A percentile compares a stretch with the other conserved stretches of the same genome.
These are phyloP conservation scores for Ustilago crameri DNA, from an alignment of 1,284 basidiomycete species.

Conservation along the genomic window DNA sequence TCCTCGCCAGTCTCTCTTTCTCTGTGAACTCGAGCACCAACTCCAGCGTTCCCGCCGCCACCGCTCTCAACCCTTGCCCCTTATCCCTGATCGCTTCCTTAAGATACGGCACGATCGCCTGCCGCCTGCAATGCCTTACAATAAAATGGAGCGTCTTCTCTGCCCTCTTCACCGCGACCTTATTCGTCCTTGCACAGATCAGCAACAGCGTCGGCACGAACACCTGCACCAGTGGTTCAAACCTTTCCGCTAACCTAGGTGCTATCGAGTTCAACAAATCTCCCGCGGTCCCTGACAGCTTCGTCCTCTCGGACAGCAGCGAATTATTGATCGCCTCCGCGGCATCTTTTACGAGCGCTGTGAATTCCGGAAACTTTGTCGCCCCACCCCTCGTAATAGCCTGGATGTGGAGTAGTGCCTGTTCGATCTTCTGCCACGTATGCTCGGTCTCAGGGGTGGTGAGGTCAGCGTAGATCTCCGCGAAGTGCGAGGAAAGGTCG, in stretches of 20 bases:
- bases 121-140: constrained; percentile 69
- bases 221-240: constrained; percentile 69
- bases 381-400: constrained; percentile 59
- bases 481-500: constrained; percentile 25
- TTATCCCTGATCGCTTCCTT: constrained; percentile 69
- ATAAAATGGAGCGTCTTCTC: constrained; percentile 70
- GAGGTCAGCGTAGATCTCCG: constrained; percentile 28
- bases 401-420: constrained; percentile 51
- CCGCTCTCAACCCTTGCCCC: constrained; percentile 47
- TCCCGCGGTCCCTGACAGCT: constrained; percentile 70
- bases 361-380: constrained; percentile 49
- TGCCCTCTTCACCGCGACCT: constrained; percentile 70
- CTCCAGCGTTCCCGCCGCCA: constrained; percentile 37
- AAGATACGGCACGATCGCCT: constrained; percentile 67
- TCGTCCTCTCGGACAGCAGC: constrained; percentile 71
- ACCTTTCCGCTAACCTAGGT: constrained; percentile 68
- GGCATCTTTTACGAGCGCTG: constrained; percentile 42
- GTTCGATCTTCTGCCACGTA: constrained; percentile 60
- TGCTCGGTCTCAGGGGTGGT: constrained; percentile 56
- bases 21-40: constrained; percentile 65
- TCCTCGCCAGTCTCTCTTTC: constrained; percentile 58
- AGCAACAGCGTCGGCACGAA: constrained; percentile 70
- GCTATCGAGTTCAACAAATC: constrained; percentile 71
- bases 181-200: constrained; percentile 71
- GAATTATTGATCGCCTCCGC: constrained; percentile 44